Percentiles rank a stretch among this genome's conserved stretches.
These are phyloP conservation scores for Microbotryum lychnidis-dioicae DNA, from an alignment of 1,284 basidiomycete species.

Conservation along the genomic window DNA sequence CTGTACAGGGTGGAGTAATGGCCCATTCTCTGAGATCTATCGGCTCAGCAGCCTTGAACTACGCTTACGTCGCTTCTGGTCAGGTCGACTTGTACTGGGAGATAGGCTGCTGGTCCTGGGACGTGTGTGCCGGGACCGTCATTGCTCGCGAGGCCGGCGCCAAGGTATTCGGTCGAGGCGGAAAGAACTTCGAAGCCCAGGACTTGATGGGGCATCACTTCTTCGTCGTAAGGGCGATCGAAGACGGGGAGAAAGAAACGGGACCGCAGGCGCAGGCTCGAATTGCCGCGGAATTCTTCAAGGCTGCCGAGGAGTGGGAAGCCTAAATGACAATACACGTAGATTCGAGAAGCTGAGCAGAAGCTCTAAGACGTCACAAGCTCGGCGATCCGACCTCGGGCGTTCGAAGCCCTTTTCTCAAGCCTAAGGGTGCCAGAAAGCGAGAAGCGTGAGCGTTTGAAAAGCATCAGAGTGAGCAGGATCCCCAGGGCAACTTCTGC, in stretches of 20 bases:
- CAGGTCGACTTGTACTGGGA: constrained; percentile 73
- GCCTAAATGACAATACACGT: constrained; percentile 24
- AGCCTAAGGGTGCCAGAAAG: too few species aligned
- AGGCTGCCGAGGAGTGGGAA: constrained; percentile 64
- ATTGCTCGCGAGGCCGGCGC: constrained; percentile 86
- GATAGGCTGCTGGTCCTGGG: constrained; percentile 66
- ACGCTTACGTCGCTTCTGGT: constrained; percentile 72
- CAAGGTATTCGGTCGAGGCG: constrained; percentile 50
- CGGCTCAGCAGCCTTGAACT: constrained; percentile 74
- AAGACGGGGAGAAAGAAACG: constrained; percentile 46
- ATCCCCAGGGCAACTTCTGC: too few species aligned
- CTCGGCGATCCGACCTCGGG: too few species aligned
- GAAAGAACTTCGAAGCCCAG: constrained; percentile 30
- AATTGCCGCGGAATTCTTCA: constrained; percentile 76
- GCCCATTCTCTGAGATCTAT: constrained; percentile 73
- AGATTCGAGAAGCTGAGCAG: not conserved
- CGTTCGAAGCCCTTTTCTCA: too few species aligned
- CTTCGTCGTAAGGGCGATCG: constrained; percentile 35
- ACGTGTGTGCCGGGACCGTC: constrained; percentile 68
- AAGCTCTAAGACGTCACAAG: too few species aligned
- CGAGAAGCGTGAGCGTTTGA: too few species aligned
- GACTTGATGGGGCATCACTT: constrained; percentile 34
- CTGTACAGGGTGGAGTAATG: constrained; percentile 70
- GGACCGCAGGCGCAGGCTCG: constrained; percentile 64
- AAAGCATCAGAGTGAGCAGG: too few species aligned